These are phyloP conservation scores for Achlya hypogyna DNA, from an alignment of 352 stramenopile genomes.

Conservation along the genomic window DNA sequence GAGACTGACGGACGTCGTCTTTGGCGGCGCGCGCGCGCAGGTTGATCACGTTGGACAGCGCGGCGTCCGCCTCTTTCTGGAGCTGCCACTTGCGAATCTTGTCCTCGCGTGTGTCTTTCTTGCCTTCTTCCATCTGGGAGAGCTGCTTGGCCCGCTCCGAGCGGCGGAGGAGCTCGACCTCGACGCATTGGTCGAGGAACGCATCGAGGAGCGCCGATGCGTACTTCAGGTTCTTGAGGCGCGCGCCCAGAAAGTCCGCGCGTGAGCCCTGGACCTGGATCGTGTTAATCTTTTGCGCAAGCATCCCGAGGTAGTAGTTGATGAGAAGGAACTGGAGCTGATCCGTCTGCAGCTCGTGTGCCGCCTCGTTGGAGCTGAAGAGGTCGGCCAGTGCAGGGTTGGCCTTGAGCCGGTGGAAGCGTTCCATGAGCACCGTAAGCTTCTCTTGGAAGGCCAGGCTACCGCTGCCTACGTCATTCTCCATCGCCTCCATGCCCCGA, in stretches of 20 bases:
- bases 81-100: constrained; percentile 77
- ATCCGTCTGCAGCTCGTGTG: constrained; percentile 70
- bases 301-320: constrained; percentile 73
- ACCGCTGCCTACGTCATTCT: constrained; percentile 36
- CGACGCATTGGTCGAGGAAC: constrained; percentile 56
- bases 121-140: constrained; percentile 51
- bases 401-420: constrained; percentile 44
- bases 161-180: constrained; percentile 65
- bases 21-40: constrained; percentile 19
- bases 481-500: constrained; percentile 24
- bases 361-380: constrained; percentile 42
- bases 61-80: constrained; percentile 65
- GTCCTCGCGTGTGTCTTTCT: constrained; percentile 61
- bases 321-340: constrained; percentile 77
- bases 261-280: constrained; percentile 32
- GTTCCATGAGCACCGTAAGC: constrained; percentile 29
- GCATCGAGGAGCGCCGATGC: constrained; percentile 46
- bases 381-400: constrained; percentile 49
- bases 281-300: constrained; percentile 65
- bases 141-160: constrained; percentile 60
- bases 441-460: constrained; percentile 39
- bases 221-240: constrained; percentile 24
- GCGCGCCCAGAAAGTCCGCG: constrained; percentile 32
- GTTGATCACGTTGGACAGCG: constrained; percentile 45
- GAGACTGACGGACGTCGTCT: constrained; percentile 19